phyloP scores from a whole-genome alignment of 176 grass and related monocot species.

The Triticum urartu region DNA sequence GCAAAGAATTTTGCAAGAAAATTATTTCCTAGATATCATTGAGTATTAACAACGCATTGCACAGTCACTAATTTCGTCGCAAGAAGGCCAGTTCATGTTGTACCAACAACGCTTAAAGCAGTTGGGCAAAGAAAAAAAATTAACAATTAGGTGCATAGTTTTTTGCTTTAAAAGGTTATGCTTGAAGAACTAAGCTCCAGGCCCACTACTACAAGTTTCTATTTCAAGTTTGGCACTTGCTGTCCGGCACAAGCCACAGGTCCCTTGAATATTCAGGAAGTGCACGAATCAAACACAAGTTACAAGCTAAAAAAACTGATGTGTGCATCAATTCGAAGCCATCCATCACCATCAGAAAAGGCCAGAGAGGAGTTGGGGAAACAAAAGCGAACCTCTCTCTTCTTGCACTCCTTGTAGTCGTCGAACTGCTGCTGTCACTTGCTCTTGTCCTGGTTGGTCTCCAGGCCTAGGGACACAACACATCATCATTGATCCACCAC shows the following conservation, averaged over 20 bases:
- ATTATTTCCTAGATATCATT: not conserved
- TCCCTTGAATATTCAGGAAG: not conserved
- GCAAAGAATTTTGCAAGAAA: not conserved
- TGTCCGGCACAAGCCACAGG: not conserved
- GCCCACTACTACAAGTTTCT: not conserved
- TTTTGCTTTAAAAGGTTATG: not conserved
- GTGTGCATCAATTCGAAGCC: not conserved
- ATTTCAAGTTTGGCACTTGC: not conserved
- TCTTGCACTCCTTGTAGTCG: slow-evolving; percentile 92
- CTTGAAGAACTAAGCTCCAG: not conserved
- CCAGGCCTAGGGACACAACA: slow-evolving; percentile 46
- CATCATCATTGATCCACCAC: not conserved
- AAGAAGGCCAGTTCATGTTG: not conserved
- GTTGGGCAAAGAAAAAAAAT: not conserved
- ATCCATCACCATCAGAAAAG: not conserved
- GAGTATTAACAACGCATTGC: not conserved
- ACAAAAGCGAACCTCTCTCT: slow-evolving; percentile 62
- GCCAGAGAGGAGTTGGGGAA: not conserved
- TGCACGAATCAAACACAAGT: not conserved
- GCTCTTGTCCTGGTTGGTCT: slow-evolving; percentile 78
- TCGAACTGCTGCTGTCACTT: slow-evolving; percentile 88
- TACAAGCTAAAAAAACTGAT: not conserved
- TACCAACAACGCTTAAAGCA: not conserved
- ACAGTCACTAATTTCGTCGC: not conserved
- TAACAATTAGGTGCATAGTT: not conserved